Percentiles rank a stretch among this genome's conserved stretches.
phyloP scores from a whole-genome alignment of 192 early-diverging fungal genomes.

The Gryganskiella cystojenkinii region DNA sequence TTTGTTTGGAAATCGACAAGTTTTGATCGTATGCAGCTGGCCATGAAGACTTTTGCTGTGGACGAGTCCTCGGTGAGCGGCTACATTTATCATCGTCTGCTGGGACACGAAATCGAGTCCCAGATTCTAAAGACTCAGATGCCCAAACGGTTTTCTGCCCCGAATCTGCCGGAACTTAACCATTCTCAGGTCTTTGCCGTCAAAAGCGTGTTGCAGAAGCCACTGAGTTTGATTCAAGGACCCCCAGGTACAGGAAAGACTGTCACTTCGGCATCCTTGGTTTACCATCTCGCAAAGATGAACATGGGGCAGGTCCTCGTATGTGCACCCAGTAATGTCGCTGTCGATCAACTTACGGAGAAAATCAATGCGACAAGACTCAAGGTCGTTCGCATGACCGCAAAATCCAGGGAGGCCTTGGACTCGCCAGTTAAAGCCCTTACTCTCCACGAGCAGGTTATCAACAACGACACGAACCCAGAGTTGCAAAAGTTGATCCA shows the following conservation, averaged over 20 bases:
- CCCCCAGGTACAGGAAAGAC: constrained; percentile 99
- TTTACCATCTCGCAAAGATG: constrained; percentile 95
- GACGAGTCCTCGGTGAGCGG: constrained; percentile 94
- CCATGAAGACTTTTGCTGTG: constrained; percentile 97
- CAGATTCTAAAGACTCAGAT: constrained; percentile 82
- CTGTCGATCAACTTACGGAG: constrained; percentile 98
- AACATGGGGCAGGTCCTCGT: constrained; percentile 94
- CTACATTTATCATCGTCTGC: constrained; percentile 93
- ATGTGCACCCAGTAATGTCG: constrained; percentile 98
- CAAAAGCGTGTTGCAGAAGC: constrained; percentile 91
- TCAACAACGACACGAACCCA: constrained; percentile 92
- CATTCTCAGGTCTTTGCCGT: constrained; percentile 97
- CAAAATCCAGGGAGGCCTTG: constrained; percentile 92
- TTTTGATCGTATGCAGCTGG: constrained; percentile 97
- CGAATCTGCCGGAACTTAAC: constrained; percentile 96
- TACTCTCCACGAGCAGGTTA: constrained; percentile 96
- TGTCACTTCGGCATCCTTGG: constrained; percentile 96
- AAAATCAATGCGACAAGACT: constrained; percentile 96
- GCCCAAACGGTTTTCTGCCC: constrained; percentile 91
- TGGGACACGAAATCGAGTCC: constrained; percentile 96
- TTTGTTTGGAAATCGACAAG: constrained; percentile 99
- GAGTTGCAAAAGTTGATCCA: constrained; percentile 94
- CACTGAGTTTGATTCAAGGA: constrained; percentile 95
- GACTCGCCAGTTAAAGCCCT: constrained; percentile 95
- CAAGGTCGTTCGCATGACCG: constrained; percentile 94